These are phyloP conservation scores for Alternaria sp. DNA, from an alignment of 2,329 filamentous ascomycete genomes.

Conservation along the genomic window DNA sequence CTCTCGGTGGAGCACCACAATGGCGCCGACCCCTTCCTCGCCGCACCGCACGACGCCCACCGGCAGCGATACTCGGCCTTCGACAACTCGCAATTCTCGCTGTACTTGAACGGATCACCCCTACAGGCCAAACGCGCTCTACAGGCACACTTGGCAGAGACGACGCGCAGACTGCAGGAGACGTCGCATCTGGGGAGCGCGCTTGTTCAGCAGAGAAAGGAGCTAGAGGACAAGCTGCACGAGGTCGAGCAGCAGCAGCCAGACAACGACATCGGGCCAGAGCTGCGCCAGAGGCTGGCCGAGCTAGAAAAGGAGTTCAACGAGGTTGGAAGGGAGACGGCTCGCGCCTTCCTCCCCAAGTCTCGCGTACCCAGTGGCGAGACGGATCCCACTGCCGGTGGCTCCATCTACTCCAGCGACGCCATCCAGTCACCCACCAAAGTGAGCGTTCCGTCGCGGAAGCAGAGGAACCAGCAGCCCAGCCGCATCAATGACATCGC, in stretches of 20 bases:
- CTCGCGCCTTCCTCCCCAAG: constrained; percentile 86
- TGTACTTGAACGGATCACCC: constrained; percentile 79
- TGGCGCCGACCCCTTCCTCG: constrained; percentile 55
- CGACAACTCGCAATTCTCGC: constrained; percentile 78
- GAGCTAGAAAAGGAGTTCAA: constrained; percentile 96
- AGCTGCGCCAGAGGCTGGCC: constrained; percentile 79
- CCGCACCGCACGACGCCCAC: constrained; percentile 46
- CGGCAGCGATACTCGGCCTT: constrained; percentile 81
- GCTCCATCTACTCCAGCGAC: constrained; percentile 74
- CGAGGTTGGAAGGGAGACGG: constrained; percentile 87
- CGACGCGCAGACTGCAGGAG: constrained; percentile 88
- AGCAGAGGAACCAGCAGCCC: constrained; percentile 86
- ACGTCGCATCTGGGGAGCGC: constrained; percentile 87
- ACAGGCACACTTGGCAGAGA: constrained; percentile 90
- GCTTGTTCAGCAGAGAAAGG: constrained; percentile 83
- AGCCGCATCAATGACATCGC: constrained; percentile 94
- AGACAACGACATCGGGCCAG: constrained; percentile 77
- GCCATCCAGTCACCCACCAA: constrained; percentile 88
- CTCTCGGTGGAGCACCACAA: constrained; percentile 48
- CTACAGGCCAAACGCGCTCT: constrained; percentile 86
- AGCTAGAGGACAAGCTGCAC: constrained; percentile 79
- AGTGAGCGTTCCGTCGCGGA: constrained; percentile 82
- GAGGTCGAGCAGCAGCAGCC: constrained; percentile 79
- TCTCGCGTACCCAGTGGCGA: constrained; percentile 70
- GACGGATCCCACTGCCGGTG: constrained; percentile 39